phyloP scores from a whole-genome alignment of 2,329 filamentous ascomycete species.

The Penicillium crustosum region DNA sequence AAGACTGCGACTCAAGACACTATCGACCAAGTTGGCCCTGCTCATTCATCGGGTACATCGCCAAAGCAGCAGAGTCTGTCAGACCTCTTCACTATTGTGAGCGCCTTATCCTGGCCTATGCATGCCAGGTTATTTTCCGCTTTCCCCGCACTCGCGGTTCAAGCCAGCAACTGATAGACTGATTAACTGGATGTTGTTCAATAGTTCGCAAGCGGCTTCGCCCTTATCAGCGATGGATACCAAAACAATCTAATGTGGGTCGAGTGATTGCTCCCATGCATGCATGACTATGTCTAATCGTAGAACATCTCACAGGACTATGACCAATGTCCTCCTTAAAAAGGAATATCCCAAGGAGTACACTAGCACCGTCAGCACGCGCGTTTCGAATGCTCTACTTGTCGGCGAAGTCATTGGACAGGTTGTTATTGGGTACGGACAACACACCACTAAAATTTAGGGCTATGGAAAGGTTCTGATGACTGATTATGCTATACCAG shows the following conservation, averaged over 20 bases:
- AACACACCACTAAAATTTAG: background rate
- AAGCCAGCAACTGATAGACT: no score
- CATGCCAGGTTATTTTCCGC: background rate
- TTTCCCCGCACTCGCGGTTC: background rate
- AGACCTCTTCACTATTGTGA: slow-evolving; percentile 31
- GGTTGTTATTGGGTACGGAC: slow-evolving; percentile 27
- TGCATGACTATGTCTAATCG: background rate
- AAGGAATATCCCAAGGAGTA: slow-evolving; percentile 29
- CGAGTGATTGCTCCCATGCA: background rate
- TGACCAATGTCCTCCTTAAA: slow-evolving; percentile 32
- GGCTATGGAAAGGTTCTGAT: background rate
- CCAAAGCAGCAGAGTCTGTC: slow-evolving; percentile 27
- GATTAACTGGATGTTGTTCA: background rate
- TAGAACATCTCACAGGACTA: slow-evolving; percentile 21
- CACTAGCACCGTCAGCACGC: slow-evolving; percentile 28
- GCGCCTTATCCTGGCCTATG: background rate
- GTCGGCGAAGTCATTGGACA: slow-evolving; percentile 32
- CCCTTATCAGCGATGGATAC: slow-evolving; percentile 34
- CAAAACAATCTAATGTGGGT: slow-evolving; percentile 33
- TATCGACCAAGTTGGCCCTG: background rate
- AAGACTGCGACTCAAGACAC: background rate
- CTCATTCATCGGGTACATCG: slow-evolving; percentile 15
- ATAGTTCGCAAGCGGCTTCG: slow-evolving; percentile 32
- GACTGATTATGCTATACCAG: slow-evolving; percentile 10
- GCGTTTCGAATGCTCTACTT: slow-evolving; percentile 31